Evolutionary conservation across 495 filamentous ascomycete genomes (phyloP).

Genomic region (Podospora pseudocomata): DNA sequence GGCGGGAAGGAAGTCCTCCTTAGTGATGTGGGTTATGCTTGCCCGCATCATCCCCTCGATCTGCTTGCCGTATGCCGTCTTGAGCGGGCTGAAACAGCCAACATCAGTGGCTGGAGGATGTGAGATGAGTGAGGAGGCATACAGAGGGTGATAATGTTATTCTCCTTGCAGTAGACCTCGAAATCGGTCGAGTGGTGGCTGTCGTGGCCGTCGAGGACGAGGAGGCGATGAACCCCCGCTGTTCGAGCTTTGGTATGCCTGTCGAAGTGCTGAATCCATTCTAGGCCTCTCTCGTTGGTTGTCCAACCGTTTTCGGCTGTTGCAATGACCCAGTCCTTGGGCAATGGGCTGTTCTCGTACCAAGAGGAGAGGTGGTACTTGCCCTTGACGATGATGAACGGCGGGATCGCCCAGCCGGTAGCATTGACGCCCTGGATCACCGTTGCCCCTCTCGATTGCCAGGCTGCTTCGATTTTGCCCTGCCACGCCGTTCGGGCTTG

Average conservation of each 20-base stretch:
- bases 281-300: slow-evolving; percentile 27
- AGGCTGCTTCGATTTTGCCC: slow-evolving; percentile 29
- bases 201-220: slow-evolving; percentile 35
- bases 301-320: slow-evolving; percentile 35
- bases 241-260: slow-evolving; percentile 22
- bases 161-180: slow-evolving; percentile 22
- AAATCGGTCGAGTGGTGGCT: slow-evolving; percentile 31
- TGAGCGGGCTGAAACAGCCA: too few relatives aligned
- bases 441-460: slow-evolving; percentile 22
- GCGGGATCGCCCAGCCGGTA: background rate
- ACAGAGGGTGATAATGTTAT: slow-evolving; percentile 33
- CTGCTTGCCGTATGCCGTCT: too few relatives aligned
- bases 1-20: too few relatives aligned
- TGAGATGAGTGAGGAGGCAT: too few relatives aligned
- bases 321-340: slow-evolving; percentile 28
- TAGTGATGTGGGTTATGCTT: too few relatives aligned
- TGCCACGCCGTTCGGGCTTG: slow-evolving; percentile 22
- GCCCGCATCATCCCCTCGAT: too few relatives aligned
- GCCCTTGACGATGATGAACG: slow-evolving; percentile 6
- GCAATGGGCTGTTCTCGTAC: slow-evolving; percentile 9
- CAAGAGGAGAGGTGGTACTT: slow-evolving; percentile 9
- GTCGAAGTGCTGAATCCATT: slow-evolving; percentile 17
- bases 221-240: slow-evolving; percentile 27
- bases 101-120: too few relatives aligned
- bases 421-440: slow-evolving; percentile 5